phyloP scores from a whole-genome alignment of 192 early-diverging fungal species.

The Coemansia sp. region DNA sequence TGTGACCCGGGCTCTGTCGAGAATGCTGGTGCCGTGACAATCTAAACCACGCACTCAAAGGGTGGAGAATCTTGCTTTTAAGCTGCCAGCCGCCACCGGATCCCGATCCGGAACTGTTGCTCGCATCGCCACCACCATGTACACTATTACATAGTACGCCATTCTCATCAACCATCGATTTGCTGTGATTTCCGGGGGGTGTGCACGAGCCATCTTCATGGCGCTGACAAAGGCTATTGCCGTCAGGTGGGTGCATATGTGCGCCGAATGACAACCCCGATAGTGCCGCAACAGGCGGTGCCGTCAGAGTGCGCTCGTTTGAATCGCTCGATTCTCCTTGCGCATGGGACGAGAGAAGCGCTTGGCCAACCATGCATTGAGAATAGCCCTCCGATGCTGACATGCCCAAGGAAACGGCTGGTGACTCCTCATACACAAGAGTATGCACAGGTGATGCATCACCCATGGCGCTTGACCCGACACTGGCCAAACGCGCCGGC shows the following conservation, averaged over 20 bases:
- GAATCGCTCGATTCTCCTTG: neutral
- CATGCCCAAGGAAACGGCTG: slow-evolving; percentile 11
- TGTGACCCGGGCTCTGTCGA: slow-evolving; percentile 8
- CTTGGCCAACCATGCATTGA: slow-evolving; percentile 2
- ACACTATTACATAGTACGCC: neutral
- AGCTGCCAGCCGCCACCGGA: slow-evolving; percentile 43
- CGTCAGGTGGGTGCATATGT: neutral
- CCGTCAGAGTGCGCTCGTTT: slow-evolving; percentile 4
- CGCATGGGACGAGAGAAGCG: neutral
- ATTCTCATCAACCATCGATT: neutral
- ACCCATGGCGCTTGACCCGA: slow-evolving; percentile 24
- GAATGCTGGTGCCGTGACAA: slow-evolving; percentile 38
- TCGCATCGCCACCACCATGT: neutral
- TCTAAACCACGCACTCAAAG: slow-evolving; percentile 51
- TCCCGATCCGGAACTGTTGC: neutral
- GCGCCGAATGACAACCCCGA: slow-evolving; percentile 15
- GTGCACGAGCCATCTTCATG: neutral
- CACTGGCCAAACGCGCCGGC: slow-evolving; percentile 42
- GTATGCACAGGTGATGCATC: slow-evolving; percentile 44
- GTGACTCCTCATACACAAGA: slow-evolving; percentile 34
- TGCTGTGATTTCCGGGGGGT: neutral
- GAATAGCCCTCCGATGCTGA: slow-evolving; percentile 4
- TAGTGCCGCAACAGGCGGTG: slow-evolving; percentile 22
- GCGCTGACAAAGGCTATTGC: neutral
- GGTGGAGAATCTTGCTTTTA: slow-evolving; percentile 46